Evolutionary conservation across 2,329 filamentous ascomycete genomes (phyloP), one percentile per base, ranked within the genome.

Genomic region (Lecanicillium sp.): DNA sequence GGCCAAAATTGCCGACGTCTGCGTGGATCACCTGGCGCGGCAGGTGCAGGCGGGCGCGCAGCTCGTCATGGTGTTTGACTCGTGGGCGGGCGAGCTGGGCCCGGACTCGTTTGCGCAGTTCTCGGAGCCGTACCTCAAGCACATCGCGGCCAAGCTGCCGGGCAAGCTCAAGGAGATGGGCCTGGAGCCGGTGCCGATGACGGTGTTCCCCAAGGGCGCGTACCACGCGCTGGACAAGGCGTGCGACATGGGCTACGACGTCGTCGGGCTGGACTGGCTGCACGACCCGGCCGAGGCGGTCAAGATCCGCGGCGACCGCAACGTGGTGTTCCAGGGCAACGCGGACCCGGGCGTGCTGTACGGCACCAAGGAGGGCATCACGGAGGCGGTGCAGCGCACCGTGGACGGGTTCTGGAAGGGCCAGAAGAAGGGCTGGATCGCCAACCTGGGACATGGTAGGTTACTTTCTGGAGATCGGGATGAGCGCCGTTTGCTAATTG

Each of bases 151-250:
- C 56, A 79, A 90, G 56, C 77, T 98, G 3, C 91, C 91, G 1
- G 75, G 73, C 57, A 83, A 81, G 52, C 71, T 97, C 49, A 72
- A 78, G 57, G 85, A 87, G 62, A 75, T 94, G 62, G 83, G 83
- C 0, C 69, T 91, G 44, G 86, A 90, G 50, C 75, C 73, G 10
- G 91, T 98, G 3, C 93, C 93, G 3, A 96, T 97, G 90, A 94
- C 90, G 5, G 90, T 97, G 20, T 98, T 98, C 66, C 90, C 93
- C 29, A 98, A 98, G 73, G 93, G 93, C 10, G 91, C 93, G 10
- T 97, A 93, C 87, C 93, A 95, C 67, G 89, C 90, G 4, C 75
- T 98, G 41, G 87, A 96, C 57, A 83, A 87, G 26, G 79, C 93
- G 17, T 96, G 90, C 70, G 74, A 90, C 60, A 79, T 90, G 14